Percentiles rank a stretch among this genome's conserved stretches.
These are phyloP conservation scores for Puccinia hordei DNA, from an alignment of 1,284 basidiomycete species.

Conservation along the genomic window DNA sequence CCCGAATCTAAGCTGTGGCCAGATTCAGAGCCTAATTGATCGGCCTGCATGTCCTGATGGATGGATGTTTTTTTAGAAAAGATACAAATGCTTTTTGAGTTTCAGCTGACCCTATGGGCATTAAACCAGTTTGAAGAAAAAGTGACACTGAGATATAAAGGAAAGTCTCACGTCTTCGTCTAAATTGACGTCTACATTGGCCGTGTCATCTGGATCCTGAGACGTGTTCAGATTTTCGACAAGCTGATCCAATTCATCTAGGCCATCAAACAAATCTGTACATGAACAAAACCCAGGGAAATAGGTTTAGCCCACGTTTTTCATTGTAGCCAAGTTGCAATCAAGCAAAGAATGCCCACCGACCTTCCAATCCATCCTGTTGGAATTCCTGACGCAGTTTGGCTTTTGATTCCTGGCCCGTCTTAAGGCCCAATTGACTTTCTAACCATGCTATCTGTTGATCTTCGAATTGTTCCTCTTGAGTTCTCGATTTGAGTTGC, in stretches of 20 bases:
- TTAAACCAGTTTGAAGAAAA: neutral
- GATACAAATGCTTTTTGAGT: neutral
- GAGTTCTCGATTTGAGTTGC: constrained; percentile 19
- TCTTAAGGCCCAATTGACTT: constrained; percentile 39
- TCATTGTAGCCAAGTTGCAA: neutral
- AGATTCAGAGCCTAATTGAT: constrained; percentile 1
- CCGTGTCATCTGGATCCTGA: neutral
- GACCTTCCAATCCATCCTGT: constrained; percentile 50
- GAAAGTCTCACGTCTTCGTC: constrained; percentile 6
- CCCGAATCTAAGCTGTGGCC: constrained; percentile 13
- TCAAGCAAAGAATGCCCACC: neutral
- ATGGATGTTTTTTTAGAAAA: neutral
- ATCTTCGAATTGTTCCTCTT: constrained; percentile 43
- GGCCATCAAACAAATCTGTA: constrained; percentile 48
- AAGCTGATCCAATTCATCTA: constrained; percentile 44
- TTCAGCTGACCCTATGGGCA: neutral
- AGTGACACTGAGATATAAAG: neutral
- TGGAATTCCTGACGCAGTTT: constrained; percentile 47
- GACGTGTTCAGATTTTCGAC: constrained; percentile 20
- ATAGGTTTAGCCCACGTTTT: neutral
- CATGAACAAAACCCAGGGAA: neutral
- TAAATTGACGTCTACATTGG: neutral
- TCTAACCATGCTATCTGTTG: constrained; percentile 50
- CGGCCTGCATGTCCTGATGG: neutral
- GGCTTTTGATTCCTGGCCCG: constrained; percentile 32